Conservation (phyloP, 225 moss, liverwort and hornwort species). For the Pseudisothecium myosuroides region DNA sequence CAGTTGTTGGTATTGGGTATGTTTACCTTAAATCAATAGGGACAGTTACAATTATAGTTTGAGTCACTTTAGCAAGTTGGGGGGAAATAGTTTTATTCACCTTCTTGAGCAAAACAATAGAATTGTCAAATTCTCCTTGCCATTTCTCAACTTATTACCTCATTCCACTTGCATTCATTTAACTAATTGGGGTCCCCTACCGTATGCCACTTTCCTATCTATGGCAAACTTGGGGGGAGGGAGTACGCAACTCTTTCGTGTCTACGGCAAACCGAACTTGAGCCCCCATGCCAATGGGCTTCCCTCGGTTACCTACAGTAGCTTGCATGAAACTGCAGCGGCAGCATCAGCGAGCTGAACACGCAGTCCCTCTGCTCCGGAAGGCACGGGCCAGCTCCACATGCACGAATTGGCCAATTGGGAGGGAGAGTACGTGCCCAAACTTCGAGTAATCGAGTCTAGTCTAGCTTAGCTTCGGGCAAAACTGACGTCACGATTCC, state of each 20-base stretch:
- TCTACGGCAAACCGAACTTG: no score
- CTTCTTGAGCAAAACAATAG: rapidly evolving
- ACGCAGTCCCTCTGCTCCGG: background rate
- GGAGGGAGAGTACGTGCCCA: background rate
- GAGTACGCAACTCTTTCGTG: no score
- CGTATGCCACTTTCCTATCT: background rate
- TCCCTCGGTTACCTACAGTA: no score
- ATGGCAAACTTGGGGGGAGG: no score
- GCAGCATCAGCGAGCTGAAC: background rate
- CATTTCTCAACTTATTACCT: background rate
- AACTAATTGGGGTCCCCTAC: rapidly evolving
- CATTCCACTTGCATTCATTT: background rate
- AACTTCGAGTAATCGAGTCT: no score
- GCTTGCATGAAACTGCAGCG: background rate
- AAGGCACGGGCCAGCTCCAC: background rate
- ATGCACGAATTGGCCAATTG: background rate
- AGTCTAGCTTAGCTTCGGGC: no score
- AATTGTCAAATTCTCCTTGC: background rate
- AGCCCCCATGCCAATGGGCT: no score
- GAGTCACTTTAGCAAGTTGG: rapidly evolving
- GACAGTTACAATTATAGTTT: background rate
- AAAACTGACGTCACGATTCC: background rate
- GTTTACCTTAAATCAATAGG: background rate
- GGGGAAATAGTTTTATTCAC: background rate
- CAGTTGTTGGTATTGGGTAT: no score